Evolutionary conservation across 202 grass and related monocot genomes (phyloP).

Genomic region (Cymbopogon flexuosus): DNA sequence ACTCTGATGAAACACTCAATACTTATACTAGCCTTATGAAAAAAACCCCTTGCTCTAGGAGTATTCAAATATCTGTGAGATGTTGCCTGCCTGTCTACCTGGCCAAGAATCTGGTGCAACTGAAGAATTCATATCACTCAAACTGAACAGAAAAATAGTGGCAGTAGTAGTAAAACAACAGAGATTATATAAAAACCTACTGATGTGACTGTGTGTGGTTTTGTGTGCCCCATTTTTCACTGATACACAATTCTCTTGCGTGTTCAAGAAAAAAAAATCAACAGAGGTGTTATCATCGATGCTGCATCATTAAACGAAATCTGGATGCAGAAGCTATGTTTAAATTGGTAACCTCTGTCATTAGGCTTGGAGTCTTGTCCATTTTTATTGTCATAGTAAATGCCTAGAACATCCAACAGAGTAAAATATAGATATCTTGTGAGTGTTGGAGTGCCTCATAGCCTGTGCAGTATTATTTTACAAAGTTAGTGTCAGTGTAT

Average conservation of each 20-base stretch:
- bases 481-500: background rate
- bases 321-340: background rate
- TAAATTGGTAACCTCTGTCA: background rate
- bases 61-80: background rate
- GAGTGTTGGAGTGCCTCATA: background rate
- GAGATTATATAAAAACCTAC: background rate
- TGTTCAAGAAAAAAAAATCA: background rate
- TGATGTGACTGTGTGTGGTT: background rate
- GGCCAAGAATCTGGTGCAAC: background rate
- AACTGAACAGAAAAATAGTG: background rate
- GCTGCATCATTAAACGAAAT: background rate
- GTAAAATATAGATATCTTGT: background rate
- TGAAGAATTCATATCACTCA: background rate
- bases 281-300: background rate
- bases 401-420: background rate
- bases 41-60: background rate
- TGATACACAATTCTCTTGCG: background rate
- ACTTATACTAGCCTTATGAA: background rate
- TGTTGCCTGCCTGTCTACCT: background rate
- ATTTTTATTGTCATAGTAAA: background rate
- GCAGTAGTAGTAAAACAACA: background rate
- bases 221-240: background rate
- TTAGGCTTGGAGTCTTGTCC: background rate
- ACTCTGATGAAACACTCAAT: background rate
- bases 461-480: background rate